These are phyloP conservation scores for Elasticomyces elasticus DNA, from an alignment of 495 filamentous ascomycete species.

Conservation along the genomic window DNA sequence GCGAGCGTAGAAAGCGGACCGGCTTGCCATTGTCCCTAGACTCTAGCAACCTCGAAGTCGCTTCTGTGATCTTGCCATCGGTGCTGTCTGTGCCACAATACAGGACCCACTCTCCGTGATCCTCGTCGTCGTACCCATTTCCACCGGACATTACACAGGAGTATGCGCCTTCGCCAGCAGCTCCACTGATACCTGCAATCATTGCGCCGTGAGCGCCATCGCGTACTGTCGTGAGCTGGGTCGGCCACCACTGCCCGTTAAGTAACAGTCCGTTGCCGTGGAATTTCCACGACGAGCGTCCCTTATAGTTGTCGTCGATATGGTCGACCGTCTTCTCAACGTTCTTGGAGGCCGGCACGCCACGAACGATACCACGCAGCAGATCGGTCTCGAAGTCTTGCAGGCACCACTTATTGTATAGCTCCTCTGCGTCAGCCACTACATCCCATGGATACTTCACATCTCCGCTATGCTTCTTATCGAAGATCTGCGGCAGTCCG, in stretches of 20 bases:
- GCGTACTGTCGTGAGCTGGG: conserved; percentile 41
- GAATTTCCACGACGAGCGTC: conserved; percentile 29
- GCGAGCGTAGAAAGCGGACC: conserved; percentile 41
- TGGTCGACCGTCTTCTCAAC: background rate
- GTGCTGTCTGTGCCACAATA: conserved; percentile 44
- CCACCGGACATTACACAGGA: conserved; percentile 36
- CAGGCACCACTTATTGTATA: conserved; percentile 35
- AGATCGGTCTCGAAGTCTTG: conserved; percentile 37
- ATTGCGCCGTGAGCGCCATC: conserved; percentile 48
- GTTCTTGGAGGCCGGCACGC: background rate
- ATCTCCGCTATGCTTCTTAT: conserved; percentile 2
- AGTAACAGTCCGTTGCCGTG: conserved; percentile 40
- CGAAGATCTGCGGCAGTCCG: conserved; percentile 33
- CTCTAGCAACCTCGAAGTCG: conserved; percentile 36
- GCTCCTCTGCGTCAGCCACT: conserved; percentile 31
- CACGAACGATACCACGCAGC: conserved; percentile 38
- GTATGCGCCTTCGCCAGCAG: conserved; percentile 30
- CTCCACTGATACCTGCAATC: conserved; percentile 43
- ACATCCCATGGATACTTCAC: conserved; percentile 36
- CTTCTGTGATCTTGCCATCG: conserved; percentile 25
- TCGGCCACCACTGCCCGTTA: conserved; percentile 50
- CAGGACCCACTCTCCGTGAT: conserved; percentile 39
- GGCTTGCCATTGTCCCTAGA: conserved; percentile 23
- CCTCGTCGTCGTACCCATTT: conserved; percentile 33
- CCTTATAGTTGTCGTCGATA: conserved; percentile 20